Percentiles rank a stretch among this genome's conserved stretches.
These are phyloP conservation scores for Aspergillus fumigatiaffinis DNA, from an alignment of 2,329 filamentous ascomycete genomes.

Conservation along the genomic window DNA sequence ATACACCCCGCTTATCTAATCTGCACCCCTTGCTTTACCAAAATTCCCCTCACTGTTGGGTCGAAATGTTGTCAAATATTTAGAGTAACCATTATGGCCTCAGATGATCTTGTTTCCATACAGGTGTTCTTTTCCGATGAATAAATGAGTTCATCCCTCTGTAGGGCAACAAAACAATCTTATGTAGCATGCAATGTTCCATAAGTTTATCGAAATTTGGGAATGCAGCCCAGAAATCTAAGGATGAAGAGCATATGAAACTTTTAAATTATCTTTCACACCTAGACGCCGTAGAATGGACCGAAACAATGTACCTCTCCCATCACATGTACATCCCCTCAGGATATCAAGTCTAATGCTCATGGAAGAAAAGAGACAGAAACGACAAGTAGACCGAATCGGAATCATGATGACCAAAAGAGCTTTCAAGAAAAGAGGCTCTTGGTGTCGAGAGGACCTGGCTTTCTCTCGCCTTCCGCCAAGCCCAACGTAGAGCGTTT, in stretches of 20 bases:
- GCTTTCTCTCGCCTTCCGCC: constrained; percentile 56
- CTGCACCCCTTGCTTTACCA: neutral
- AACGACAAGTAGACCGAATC: constrained; percentile 14
- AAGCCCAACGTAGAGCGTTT: constrained; percentile 77
- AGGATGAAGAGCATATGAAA: neutral
- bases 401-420: constrained; percentile 47
- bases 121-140: neutral
- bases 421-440: constrained; percentile 65
- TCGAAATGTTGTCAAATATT: neutral
- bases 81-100: neutral
- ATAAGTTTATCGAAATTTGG: neutral
- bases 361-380: constrained; percentile 15
- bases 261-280: constrained; percentile 20
- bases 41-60: neutral
- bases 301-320: constrained; percentile 27
- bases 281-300: constrained; percentile 31
- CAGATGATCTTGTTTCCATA: neutral
- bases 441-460: constrained; percentile 70
- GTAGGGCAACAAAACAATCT: neutral
- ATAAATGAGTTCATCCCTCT: neutral
- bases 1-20: constrained; percentile 20
- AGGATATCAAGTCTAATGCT: constrained; percentile 31
- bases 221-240: neutral
- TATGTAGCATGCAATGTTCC: neutral
- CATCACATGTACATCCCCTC: constrained; percentile 32